These are phyloP conservation scores for Stropharia rugosoannulata DNA, from an alignment of 768 basidiomycete species.

Conservation along the genomic window DNA sequence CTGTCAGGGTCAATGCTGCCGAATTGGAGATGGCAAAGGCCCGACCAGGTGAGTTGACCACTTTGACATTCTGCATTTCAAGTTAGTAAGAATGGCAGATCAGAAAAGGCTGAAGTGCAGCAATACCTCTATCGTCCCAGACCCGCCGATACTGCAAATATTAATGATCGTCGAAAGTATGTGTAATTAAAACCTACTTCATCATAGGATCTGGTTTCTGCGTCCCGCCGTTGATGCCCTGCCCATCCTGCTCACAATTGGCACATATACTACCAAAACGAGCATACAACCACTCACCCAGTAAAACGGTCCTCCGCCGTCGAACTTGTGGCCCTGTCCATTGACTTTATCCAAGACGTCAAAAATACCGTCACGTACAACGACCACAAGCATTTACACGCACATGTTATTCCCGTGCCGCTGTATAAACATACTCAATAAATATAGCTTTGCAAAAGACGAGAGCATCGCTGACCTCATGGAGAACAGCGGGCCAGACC, in stretches of 20 bases:
- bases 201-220: conserved; percentile 43
- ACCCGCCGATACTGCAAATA: not conserved
- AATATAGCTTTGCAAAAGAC: not conserved
- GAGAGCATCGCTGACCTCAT: conserved; percentile 35
- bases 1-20: conserved; percentile 39
- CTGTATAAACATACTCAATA: conserved; percentile 24
- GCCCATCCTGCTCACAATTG: conserved; percentile 32
- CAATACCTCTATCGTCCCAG: conserved; percentile 1
- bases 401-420: conserved; percentile 49
- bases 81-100: conserved; percentile 24
- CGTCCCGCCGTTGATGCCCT: conserved; percentile 36
- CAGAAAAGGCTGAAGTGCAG: conserved; percentile 10
- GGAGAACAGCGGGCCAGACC: conserved; percentile 55
- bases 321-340: conserved; percentile 40
- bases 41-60: conserved; percentile 40
- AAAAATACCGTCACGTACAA: not conserved
- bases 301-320: conserved; percentile 43
- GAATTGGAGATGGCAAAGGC: conserved; percentile 40
- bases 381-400: conserved; percentile 8
- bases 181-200: conserved; percentile 27
- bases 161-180: not conserved
- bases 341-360: conserved; percentile 27
- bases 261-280: not conserved
- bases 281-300: conserved; percentile 27
- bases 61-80: conserved; percentile 33